Evolutionary conservation across 495 filamentous ascomycete genomes (phyloP), one percentile per base, ranked within the genome.

Genomic region (Tuber borchii): DNA sequence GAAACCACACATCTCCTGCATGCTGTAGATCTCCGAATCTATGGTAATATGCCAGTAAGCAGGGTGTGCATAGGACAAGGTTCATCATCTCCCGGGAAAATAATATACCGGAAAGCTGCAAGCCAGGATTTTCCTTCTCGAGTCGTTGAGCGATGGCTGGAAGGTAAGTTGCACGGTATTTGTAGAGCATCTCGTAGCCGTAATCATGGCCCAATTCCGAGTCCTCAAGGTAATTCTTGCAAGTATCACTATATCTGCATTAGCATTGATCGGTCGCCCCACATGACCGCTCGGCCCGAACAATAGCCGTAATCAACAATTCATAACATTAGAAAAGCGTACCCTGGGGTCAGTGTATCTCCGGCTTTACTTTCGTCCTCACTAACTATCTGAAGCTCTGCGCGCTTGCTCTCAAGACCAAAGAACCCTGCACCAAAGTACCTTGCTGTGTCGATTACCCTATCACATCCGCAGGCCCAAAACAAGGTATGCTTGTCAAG

Each of bases 1-100:
- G 73, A 89, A 90, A 20, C 88, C 89, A 76, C 89, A 90, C 84
- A 89, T 86, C 74, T 89, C 88, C 76, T 90, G 89, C 89, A 90
- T 90, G 74, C 85, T 85, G 79, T 86, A 90, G 43, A 90, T 78
- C 73, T 90, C 88, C 14, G 79, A 74, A 69, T 87, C 84, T 1
- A 82, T 84, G 71, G 9, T 19, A 65, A 20, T 75, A 71, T 37
- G 26, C 72, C 7, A 42, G 71, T 40, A 40, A 87, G 81, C 17
- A 73, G n/a, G 45, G 69, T 37, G 61, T 75, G n/a, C 26, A 19
- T 65, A 61, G 56, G 56, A 65, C 26, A 34, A 65, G 71, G 26
- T 31, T 72, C 46, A 56, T 8, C 20, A 51, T 42, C 40, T 45
- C 39, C 3, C 16, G 7, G 44, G 26, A 48, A 26, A 71, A 34